Evolutionary conservation across 2,329 filamentous ascomycete species (phyloP).

Genomic region (Triangularia setosa): DNA sequence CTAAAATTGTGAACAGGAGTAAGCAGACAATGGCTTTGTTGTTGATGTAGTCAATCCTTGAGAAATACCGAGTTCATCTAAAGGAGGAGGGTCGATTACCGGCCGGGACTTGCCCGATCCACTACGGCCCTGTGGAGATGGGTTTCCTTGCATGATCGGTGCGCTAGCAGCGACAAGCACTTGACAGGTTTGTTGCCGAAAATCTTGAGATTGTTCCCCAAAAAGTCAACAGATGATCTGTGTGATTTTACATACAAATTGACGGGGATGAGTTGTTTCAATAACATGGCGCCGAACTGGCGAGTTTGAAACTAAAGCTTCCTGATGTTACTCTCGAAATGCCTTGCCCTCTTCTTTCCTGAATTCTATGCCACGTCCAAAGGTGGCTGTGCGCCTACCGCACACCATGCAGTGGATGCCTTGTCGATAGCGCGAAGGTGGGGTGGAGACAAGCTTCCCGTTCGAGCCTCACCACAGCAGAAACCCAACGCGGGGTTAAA

Average conservation of each 20-base stretch:
- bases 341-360: background rate
- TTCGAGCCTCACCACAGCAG: background rate
- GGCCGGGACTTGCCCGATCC: background rate
- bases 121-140: background rate
- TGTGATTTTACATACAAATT: background rate
- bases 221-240: background rate
- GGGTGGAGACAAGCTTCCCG: background rate
- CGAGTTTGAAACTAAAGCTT: background rate
- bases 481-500: conserved; percentile 5
- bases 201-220: background rate
- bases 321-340: background rate
- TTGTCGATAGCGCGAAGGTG: conserved; percentile 12
- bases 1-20: background rate
- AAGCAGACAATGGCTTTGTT: background rate
- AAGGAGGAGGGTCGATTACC: background rate
- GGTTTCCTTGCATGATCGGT: background rate
- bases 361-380: background rate
- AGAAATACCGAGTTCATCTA: background rate
- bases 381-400: conserved; percentile 17
- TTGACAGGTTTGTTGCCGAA: background rate
- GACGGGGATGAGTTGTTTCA: background rate
- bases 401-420: conserved; percentile 10
- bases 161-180: background rate
- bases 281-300: conserved; percentile 5
- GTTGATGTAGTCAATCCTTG: background rate